A percentile compares a stretch with the other conserved stretches of the same genome.
phyloP scores from a whole-genome alignment of 2,329 filamentous ascomycete genomes.

The Fusarium oligoseptatum region DNA sequence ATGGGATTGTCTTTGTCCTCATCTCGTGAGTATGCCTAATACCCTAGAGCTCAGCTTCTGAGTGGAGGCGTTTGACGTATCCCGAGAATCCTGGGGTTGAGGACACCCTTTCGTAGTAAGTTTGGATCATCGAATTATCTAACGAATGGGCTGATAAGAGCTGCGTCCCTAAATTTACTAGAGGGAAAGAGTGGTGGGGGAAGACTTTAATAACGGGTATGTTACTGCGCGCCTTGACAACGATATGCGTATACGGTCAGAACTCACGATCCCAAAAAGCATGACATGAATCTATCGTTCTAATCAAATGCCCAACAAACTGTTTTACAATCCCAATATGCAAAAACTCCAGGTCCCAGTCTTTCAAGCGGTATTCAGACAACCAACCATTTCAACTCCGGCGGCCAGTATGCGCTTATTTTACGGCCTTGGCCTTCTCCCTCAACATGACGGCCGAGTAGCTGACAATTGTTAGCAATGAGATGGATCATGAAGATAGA shows the following conservation, averaged over 20 bases:
- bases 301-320: neutral
- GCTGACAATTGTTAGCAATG: neutral
- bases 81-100: accelerated
- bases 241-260: neutral
- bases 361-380: neutral
- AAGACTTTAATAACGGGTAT: neutral
- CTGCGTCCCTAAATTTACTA: neutral
- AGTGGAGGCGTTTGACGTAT: neutral
- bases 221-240: neutral
- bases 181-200: neutral
- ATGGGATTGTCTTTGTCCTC: neutral
- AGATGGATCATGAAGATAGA: neutral
- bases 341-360: neutral
- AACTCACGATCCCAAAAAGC: neutral
- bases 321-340: neutral
- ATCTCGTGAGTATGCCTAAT: neutral
- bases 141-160: neutral
- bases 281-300: neutral
- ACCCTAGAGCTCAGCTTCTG: neutral
- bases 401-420: neutral
- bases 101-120: neutral
- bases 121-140: neutral
- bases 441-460: neutral
- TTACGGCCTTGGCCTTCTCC: constrained; percentile 2
- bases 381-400: neutral